Evolutionary conservation across 495 filamentous ascomycete species (phyloP).

Genomic region (Hypoxylon trugodes): DNA sequence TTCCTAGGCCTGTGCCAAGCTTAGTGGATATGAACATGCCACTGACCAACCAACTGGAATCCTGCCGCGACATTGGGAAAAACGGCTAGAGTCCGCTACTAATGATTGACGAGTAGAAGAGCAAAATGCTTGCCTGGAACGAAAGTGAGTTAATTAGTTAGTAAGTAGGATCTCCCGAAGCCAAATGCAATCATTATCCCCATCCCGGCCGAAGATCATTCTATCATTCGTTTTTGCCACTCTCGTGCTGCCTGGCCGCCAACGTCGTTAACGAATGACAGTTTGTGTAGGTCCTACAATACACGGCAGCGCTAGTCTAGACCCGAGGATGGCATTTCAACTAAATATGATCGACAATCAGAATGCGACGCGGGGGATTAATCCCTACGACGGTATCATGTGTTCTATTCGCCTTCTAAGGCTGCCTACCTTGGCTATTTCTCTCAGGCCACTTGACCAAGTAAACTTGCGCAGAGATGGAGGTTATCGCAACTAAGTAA

Average conservation of each 20-base stretch:
- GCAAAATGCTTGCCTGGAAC: constrained; percentile 14
- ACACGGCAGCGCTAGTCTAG: constrained; percentile 21
- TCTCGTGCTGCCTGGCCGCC: constrained; percentile 1
- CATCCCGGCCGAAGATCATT: constrained; percentile 18
- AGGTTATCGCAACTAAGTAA: too few species aligned
- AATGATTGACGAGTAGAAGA: neutral
- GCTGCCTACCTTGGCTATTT: constrained; percentile 6
- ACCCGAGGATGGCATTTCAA: constrained; percentile 7
- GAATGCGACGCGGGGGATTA: constrained; percentile 33
- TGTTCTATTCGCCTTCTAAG: constrained; percentile 23
- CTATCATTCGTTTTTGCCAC: constrained; percentile 22
- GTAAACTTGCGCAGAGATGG: constrained; percentile 8
- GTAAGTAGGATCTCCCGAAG: constrained; percentile 17
- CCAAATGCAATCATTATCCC: neutral
- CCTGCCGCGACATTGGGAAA: constrained; percentile 3
- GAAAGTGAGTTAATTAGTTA: constrained; percentile 8
- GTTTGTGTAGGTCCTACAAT: constrained; percentile 12
- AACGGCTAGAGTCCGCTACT: neutral
- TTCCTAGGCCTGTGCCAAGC: constrained; percentile 8
- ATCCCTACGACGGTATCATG: constrained; percentile 24
- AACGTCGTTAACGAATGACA: constrained; percentile 3
- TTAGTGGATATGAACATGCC: constrained; percentile 18
- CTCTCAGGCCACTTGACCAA: constrained; percentile 17
- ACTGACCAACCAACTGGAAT: constrained; percentile 20
- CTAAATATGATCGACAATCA: constrained; percentile 21